Percentiles rank a stretch among this genome's conserved stretches.
Evolutionary conservation across 2,329 filamentous ascomycete species (phyloP).

Genomic region (Hymenoscyphus salicellus): DNA sequence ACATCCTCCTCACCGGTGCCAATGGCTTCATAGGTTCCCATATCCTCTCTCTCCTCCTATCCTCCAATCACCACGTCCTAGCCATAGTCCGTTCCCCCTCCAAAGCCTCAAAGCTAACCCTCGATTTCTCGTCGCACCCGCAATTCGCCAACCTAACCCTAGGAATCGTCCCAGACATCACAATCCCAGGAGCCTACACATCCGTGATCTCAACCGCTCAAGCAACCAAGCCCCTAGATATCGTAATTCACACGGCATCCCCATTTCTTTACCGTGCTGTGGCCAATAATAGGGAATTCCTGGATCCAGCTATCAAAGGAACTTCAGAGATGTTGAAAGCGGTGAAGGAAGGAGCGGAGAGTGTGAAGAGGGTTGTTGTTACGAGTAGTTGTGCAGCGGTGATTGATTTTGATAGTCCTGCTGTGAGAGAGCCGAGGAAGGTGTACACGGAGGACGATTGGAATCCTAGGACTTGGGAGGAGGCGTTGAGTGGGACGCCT

Average conservation of each 20-base stretch:
- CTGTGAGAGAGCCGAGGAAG: constrained; percentile 23
- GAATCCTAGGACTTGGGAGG: constrained; percentile 52
- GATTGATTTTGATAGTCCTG: constrained; percentile 26
- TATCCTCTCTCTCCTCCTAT: constrained; percentile 57
- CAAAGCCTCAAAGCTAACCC: constrained; percentile 3
- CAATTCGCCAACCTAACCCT: background rate
- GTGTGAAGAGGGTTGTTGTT: constrained; percentile 21
- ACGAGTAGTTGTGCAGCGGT: constrained; percentile 32
- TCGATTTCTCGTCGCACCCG: background rate
- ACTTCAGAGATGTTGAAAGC: background rate
- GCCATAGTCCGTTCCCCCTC: constrained; percentile 16
- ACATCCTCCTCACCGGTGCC: constrained; percentile 35
- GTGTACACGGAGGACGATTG: constrained; percentile 50
- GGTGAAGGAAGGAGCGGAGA: background rate
- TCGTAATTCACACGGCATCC: constrained; percentile 67
- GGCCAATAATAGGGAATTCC: background rate
- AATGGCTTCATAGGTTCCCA: constrained; percentile 35
- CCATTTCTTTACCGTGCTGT: constrained; percentile 39
- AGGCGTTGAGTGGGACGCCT: constrained; percentile 31
- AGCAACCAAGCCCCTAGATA: constrained; percentile 54
- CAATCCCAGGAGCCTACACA: constrained; percentile 36
- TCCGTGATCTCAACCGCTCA: constrained; percentile 30
- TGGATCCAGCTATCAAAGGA: background rate
- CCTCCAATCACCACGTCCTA: constrained; percentile 52
- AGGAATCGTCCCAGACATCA: constrained; percentile 8